Evolutionary conservation across 2,329 filamentous ascomycete genomes (phyloP).

Genomic region (Incumbomyces lentus): DNA sequence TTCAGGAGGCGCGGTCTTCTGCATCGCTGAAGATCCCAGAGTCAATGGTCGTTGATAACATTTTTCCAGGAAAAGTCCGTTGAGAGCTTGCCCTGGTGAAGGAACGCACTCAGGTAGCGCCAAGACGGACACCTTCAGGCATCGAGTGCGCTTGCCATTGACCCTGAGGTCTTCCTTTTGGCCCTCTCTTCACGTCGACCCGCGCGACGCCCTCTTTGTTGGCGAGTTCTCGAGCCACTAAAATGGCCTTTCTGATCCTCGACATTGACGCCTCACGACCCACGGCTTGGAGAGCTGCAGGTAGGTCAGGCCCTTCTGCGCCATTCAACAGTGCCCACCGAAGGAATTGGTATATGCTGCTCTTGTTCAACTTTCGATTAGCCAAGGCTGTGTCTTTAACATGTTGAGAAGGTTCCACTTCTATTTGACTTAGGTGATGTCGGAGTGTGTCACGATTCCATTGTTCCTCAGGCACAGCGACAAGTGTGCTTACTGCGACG

Average conservation of each 20-base stretch:
- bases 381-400: not conserved
- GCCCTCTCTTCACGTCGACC: conserved; percentile 3
- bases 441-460: conserved; percentile 33
- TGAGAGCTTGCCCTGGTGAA: not conserved
- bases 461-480: conserved; percentile 30
- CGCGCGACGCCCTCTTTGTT: conserved; percentile 2
- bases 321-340: conserved; percentile 47
- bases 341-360: conserved; percentile 44
- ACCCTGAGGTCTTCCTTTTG: not conserved
- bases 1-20: too few relatives aligned
- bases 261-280: conserved; percentile 42
- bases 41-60: too few relatives aligned
- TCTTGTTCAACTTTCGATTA: conserved; percentile 23
- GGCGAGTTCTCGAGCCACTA: conserved; percentile 9
- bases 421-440: conserved; percentile 26
- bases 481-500: conserved; percentile 33
- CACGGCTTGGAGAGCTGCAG: conserved; percentile 44
- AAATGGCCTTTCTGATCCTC: conserved; percentile 33
- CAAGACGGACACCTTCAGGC: not conserved
- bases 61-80: not conserved
- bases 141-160: conserved; percentile 6
- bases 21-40: too few relatives aligned
- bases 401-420: not conserved
- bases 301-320: conserved; percentile 43
- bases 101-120: not conserved